Evolutionary conservation across 768 basidiomycete genomes (phyloP).

Genomic region (Chalciporus piperatus): DNA sequence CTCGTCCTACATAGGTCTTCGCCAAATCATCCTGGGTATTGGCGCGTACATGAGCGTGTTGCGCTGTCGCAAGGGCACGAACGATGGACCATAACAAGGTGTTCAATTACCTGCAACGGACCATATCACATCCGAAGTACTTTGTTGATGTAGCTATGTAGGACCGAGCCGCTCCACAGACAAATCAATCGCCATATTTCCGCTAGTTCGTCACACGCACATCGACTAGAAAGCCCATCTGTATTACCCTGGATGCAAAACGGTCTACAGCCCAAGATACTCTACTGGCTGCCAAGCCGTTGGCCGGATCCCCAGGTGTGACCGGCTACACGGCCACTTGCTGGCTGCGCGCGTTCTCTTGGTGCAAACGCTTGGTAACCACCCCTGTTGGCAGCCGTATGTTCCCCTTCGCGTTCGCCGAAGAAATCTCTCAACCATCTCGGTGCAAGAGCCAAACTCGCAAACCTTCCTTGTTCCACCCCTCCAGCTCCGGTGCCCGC

Average conservation of each 20-base stretch:
- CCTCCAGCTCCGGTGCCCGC: conserved; percentile 39
- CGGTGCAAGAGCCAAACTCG: conserved; percentile 49
- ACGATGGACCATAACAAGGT: too few relatives aligned
- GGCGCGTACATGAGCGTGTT: too few relatives aligned
- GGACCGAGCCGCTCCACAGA: too few relatives aligned
- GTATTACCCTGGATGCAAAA: neutral
- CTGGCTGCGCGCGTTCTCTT: conserved; percentile 30
- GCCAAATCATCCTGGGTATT: too few relatives aligned
- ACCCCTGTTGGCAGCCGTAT: conserved; percentile 35
- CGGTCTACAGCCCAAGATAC: neutral
- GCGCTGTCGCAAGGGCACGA: too few relatives aligned
- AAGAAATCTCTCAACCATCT: conserved; percentile 53
- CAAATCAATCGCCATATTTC: too few relatives aligned
- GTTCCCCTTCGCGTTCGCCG: conserved; percentile 36
- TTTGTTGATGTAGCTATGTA: too few relatives aligned
- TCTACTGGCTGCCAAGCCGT: conserved; percentile 40
- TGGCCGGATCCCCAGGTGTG: conserved; percentile 56
- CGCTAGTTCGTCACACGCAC: too few relatives aligned
- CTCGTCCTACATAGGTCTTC: too few relatives aligned
- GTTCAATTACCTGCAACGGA: too few relatives aligned
- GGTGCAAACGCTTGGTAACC: conserved; percentile 65
- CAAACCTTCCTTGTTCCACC: conserved; percentile 36
- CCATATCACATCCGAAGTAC: too few relatives aligned
- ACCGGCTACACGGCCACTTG: conserved; percentile 27
- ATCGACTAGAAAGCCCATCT: neutral